These are phyloP conservation scores for Inga oerstediana DNA, from an alignment of 306 rosid genomes.

Conservation along the genomic window DNA sequence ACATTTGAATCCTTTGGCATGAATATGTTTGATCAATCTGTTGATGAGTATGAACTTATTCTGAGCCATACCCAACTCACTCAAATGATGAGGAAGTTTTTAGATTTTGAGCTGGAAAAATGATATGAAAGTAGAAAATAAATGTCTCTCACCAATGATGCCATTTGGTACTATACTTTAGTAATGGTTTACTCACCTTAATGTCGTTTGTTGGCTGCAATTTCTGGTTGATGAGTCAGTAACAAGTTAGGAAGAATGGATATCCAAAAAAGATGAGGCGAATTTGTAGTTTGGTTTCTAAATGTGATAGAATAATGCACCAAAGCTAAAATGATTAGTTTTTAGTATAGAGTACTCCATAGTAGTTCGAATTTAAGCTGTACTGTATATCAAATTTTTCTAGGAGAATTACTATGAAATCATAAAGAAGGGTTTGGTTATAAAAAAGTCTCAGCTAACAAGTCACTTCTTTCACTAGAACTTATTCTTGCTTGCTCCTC, in stretches of 20 bases:
- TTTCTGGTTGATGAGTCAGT: slow-evolving; percentile 22
- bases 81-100: neutral
- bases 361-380: neutral
- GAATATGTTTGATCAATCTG: slow-evolving; percentile 13
- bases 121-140: neutral
- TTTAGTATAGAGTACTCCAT: neutral
- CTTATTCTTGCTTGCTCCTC: too few relatives aligned
- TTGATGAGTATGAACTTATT: neutral
- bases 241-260: slow-evolving; percentile 1
- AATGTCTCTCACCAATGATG: neutral
- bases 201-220: slow-evolving; percentile 15
- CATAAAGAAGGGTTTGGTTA: too few relatives aligned
- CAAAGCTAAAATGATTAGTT: neutral
- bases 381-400: too few relatives aligned
- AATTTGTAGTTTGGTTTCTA: neutral
- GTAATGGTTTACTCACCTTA: neutral
- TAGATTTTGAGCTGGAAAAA: neutral
- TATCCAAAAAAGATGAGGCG: neutral
- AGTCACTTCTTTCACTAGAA: too few relatives aligned
- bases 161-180: neutral
- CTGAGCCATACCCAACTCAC: neutral
- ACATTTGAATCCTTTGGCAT: slow-evolving; percentile 10
- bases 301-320: neutral
- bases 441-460: too few relatives aligned
- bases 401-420: too few relatives aligned